Evolutionary conservation across 2,329 filamentous ascomycete species (phyloP), one percentile per base, ranked within the genome.

Genomic region (Rhexocercosporidium sp.): DNA sequence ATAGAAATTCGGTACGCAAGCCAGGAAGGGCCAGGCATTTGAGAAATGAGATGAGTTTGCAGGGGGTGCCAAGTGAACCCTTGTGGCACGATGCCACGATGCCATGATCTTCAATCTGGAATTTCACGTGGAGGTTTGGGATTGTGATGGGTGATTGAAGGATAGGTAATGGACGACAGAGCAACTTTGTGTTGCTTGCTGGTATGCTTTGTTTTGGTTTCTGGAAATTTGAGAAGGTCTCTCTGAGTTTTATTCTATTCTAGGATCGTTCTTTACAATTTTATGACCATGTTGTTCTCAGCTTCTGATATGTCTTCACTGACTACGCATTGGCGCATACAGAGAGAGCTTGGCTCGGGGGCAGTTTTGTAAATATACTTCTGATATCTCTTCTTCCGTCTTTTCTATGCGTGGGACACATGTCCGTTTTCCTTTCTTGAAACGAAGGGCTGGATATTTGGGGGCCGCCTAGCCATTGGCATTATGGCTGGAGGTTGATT

Each of bases 241-340:
- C n/a, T n/a, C n/a, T n/a, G n/a, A n/a, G n/a, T n/a, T n/a, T n/a
- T n/a, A n/a, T n/a, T n/a, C n/a, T n/a, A n/a, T n/a, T n/a, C n/a
- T n/a, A n/a, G n/a, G n/a, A n/a, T n/a, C n/a, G n/a, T n/a, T n/a
- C n/a, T n/a, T n/a, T n/a, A n/a, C n/a, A n/a, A n/a, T n/a, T n/a
- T n/a, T n/a, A n/a, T n/a, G n/a, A n/a, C n/a, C n/a, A n/a, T n/a
- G 34, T 39, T 39, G 18, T 14, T 46, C 18, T 46, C 31, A 27
- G 14, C 34, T 31, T 20, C 18, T 54, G 18, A 54, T 2, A 20
- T 20, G 14, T n/a, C 51, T 12, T 37, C 12, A 20, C 16, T 54
- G 31, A 37, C 27, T 37, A 54, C 51, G 51, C 27, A 54, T 54
- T 54, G 51, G 31, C 51, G 51, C 51, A 54, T 34, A 37, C n/a